Evolutionary conservation across 768 basidiomycete genomes (phyloP).

Genomic region (Candolleomyces aberdarensis): DNA sequence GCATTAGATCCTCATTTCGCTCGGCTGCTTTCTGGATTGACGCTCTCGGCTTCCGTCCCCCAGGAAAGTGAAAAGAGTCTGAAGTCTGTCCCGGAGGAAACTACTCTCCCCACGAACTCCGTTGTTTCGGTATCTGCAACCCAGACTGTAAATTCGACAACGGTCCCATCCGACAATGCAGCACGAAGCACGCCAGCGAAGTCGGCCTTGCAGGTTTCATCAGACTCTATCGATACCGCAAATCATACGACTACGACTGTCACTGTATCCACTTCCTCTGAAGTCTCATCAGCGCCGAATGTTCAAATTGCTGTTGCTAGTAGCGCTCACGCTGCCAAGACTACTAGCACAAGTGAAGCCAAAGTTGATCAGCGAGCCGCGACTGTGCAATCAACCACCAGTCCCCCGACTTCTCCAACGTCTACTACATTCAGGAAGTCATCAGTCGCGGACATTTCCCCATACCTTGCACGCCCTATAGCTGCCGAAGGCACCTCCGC

Average conservation of each 20-base stretch:
- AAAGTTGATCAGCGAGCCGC: slow-evolving; percentile 3
- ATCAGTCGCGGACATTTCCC: slow-evolving; percentile 63
- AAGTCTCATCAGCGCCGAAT: neutral
- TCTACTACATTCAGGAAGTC: slow-evolving; percentile 36
- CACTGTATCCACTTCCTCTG: neutral
- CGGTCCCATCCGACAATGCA: neutral
- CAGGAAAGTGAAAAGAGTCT: neutral
- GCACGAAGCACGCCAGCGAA: no score
- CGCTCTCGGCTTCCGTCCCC: slow-evolving; percentile 45
- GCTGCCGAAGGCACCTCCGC: slow-evolving; percentile 53
- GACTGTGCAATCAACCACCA: slow-evolving; percentile 11
- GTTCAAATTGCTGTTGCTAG: neutral
- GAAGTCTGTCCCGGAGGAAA: neutral
- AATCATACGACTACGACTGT: neutral
- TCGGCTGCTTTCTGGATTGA: slow-evolving; percentile 58
- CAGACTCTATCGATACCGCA: neutral
- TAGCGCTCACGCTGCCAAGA: neutral
- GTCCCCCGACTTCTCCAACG: slow-evolving; percentile 17
- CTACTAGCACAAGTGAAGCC: neutral
- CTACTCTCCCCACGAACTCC: neutral
- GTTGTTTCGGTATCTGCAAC: neutral
- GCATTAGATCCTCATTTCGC: slow-evolving; percentile 69
- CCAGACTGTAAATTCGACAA: neutral
- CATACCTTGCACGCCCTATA: slow-evolving; percentile 50
- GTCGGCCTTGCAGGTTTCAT: neutral